Percentiles rank a stretch among this genome's conserved stretches.
Evolutionary conservation across 352 stramenopile genomes (phyloP).

Genomic region (Phytophthora litchii): DNA sequence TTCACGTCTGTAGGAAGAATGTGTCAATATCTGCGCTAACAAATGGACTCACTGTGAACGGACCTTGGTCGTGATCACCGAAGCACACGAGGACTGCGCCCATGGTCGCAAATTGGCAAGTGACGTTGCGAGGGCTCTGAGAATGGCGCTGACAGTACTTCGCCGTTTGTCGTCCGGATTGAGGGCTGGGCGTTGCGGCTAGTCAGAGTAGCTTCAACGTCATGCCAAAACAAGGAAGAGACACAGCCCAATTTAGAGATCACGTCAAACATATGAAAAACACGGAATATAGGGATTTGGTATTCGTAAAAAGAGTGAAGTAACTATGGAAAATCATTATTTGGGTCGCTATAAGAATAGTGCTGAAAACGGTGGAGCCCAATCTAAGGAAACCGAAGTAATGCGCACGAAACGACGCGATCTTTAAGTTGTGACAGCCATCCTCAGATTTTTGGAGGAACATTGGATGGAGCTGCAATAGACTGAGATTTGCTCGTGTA

Average conservation of each 20-base stretch:
- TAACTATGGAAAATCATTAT: too few species aligned
- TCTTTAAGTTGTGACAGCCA: slow-evolving; percentile 21
- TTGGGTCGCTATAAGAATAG: too few species aligned
- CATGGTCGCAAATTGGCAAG: slow-evolving; percentile 43
- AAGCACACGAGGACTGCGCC: slow-evolving; percentile 67
- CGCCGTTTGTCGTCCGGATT: slow-evolving; percentile 20
- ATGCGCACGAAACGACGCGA: slow-evolving; percentile 16
- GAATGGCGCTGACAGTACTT: slow-evolving; percentile 15
- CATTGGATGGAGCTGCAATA: neutral
- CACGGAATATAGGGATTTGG: neutral
- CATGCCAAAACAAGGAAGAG: slow-evolving; percentile 20
- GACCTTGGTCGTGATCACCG: slow-evolving; percentile 27
- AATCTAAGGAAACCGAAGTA: slow-evolving; percentile 14
- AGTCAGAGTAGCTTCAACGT: slow-evolving; percentile 34
- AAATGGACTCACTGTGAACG: neutral
- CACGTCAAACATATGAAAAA: neutral
- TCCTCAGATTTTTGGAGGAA: slow-evolving; percentile 8
- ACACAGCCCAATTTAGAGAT: slow-evolving; percentile 1
- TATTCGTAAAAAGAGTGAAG: too few species aligned
- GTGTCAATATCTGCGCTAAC: neutral
- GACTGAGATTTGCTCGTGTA: neutral
- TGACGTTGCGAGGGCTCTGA: slow-evolving; percentile 15
- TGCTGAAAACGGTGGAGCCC: neutral
- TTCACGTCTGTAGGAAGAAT: slow-evolving; percentile 8
- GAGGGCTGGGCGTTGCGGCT: slow-evolving; percentile 20